phyloP scores from a whole-genome alignment of 257 asterid genomes.

The Solanum sitiens region DNA sequence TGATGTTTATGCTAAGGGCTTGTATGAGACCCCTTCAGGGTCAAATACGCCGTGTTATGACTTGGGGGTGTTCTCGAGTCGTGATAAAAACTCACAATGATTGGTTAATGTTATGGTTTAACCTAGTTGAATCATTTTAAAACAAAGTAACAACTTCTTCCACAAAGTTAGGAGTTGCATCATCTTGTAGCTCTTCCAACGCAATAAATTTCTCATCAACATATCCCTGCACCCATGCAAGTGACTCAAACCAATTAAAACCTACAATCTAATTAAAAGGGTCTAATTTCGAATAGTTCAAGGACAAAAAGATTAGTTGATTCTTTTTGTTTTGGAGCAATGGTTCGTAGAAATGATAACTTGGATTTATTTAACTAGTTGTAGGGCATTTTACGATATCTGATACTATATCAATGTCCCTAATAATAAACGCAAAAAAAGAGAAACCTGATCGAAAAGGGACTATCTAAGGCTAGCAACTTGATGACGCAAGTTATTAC shows the following conservation, averaged over 20 bases:
- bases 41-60: no score
- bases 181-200: constrained; percentile 78
- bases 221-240: constrained; percentile 33
- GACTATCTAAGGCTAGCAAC: constrained; percentile 50
- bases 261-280: not conserved
- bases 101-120: constrained; percentile 46
- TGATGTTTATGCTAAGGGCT: no score
- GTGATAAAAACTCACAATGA: constrained; percentile 37
- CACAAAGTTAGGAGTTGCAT: constrained; percentile 58
- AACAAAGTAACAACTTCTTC: constrained; percentile 72
- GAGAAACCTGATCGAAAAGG: constrained; percentile 51
- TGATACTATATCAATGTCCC: not conserved
- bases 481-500: constrained; percentile 27
- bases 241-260: not conserved
- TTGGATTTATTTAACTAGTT: no score
- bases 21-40: no score
- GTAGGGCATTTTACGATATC: not conserved
- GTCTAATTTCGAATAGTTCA: no score
- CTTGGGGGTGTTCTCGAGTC: no score
- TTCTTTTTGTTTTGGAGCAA: no score
- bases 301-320: no score
- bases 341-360: no score
- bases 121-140: constrained; percentile 48
- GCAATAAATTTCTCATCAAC: constrained; percentile 62
- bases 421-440: not conserved